These are phyloP conservation scores for Entoloma clypeatum DNA, from an alignment of 1,284 basidiomycete genomes.

Conservation along the genomic window DNA sequence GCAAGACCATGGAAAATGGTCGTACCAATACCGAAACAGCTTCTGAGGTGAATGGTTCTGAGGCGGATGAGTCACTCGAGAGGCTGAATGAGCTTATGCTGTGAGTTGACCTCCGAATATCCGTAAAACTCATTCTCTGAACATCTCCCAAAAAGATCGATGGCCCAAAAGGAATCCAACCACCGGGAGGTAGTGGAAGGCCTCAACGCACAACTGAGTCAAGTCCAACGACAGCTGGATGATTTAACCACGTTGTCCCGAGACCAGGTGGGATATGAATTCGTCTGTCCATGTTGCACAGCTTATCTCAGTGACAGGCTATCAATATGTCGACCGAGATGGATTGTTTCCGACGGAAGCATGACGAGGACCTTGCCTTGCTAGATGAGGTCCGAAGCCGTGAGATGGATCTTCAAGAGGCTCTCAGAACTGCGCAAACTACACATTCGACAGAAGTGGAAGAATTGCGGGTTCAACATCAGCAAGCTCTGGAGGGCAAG, in stretches of 20 bases:
- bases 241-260: conserved; percentile 74
- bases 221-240: conserved; percentile 74
- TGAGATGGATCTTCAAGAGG: conserved; percentile 50
- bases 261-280: conserved; percentile 60
- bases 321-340: conserved; percentile 85
- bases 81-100: conserved; percentile 85
- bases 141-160: conserved; percentile 53
- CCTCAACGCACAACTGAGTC: conserved; percentile 64
- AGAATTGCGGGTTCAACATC: conserved; percentile 50
- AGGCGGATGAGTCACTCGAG: conserved; percentile 66
- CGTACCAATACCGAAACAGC: conserved; percentile 27
- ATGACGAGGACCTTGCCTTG: conserved; percentile 46
- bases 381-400: conserved; percentile 55
- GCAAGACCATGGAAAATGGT: conserved; percentile 57
- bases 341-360: conserved; percentile 64
- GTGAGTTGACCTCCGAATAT: conserved; percentile 41
- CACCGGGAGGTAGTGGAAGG: conserved; percentile 75
- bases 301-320: conserved; percentile 41
- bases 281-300: background rate
- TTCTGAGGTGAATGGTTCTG: conserved; percentile 36
- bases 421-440: conserved; percentile 47
- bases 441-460: conserved; percentile 47
- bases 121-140: conserved; percentile 9
- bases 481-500: conserved; percentile 49
- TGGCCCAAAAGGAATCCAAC: conserved; percentile 90